A percentile compares a stretch with the other conserved stretches of the same genome.
phyloP scores from a whole-genome alignment of 441 rosid genomes.

The Adansonia rubrostipa region DNA sequence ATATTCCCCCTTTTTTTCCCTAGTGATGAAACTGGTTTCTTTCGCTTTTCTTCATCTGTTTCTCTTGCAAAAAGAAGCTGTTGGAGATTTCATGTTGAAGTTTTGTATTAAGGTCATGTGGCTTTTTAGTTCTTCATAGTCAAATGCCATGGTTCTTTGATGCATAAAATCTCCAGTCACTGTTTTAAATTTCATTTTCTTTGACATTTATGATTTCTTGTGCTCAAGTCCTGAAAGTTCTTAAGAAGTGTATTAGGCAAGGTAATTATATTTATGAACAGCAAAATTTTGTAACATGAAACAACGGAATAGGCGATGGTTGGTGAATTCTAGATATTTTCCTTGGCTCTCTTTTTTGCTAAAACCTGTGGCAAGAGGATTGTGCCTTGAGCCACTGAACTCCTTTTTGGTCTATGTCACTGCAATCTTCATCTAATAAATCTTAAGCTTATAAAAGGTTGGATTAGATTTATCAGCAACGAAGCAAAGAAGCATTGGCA shows the following conservation, averaged over 20 bases:
- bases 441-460: slow-evolving; percentile 17
- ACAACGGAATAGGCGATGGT: background rate
- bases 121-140: background rate
- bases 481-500: background rate
- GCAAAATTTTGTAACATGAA: background rate
- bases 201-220: slow-evolving; percentile 20
- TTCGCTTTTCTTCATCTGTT: background rate
- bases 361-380: background rate
- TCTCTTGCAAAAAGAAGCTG: background rate
- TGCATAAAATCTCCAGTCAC: background rate
- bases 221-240: background rate
- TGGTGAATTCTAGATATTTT: background rate
- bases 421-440: background rate
- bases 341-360: background rate
- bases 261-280: slow-evolving; percentile 1
- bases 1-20: background rate
- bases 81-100: background rate
- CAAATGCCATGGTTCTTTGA: background rate
- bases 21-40: background rate
- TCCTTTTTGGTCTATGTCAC: background rate
- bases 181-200: slow-evolving; percentile 13
- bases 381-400: background rate
- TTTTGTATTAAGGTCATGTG: slow-evolving; percentile 14
- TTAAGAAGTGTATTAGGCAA: background rate
- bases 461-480: slow-evolving; percentile 3